Percentiles rank a stretch among this genome's conserved stretches.
These are phyloP conservation scores for Fraxinus quadrangulata DNA, from an alignment of 257 asterid genomes.

Conservation along the genomic window DNA sequence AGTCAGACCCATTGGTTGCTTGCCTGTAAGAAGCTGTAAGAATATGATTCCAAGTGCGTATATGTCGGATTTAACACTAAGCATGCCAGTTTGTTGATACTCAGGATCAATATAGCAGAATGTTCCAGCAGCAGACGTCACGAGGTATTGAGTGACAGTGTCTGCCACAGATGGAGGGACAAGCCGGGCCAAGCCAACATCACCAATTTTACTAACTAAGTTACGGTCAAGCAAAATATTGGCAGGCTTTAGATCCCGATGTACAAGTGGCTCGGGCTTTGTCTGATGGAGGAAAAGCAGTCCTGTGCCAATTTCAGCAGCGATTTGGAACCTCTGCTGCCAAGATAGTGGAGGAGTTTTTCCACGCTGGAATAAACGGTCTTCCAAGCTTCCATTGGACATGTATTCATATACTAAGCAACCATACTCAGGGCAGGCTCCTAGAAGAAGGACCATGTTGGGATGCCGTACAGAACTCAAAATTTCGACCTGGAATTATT, in stretches of 20 bases:
- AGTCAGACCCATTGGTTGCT: constrained; percentile 36
- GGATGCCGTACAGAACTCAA: constrained; percentile 41
- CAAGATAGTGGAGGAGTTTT: constrained; percentile 36
- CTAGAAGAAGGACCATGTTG: constrained; percentile 43
- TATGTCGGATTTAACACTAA: constrained; percentile 41
- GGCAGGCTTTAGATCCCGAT: constrained; percentile 39
- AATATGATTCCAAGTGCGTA: constrained; percentile 40
- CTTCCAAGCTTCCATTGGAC: constrained; percentile 45
- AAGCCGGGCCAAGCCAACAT: constrained; percentile 42
- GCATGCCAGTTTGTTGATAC: constrained; percentile 48
- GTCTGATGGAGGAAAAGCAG: constrained; percentile 39
- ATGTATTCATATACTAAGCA: constrained; percentile 39
- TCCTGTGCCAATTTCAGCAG: constrained; percentile 35
- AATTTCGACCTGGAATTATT: constrained; percentile 34
- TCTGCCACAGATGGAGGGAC: constrained; percentile 39
- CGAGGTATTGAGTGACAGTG: constrained; percentile 36
- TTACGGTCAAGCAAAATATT: constrained; percentile 40
- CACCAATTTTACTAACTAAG: constrained; percentile 39
- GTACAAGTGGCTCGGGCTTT: constrained; percentile 42
- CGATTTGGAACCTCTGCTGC: constrained; percentile 36
- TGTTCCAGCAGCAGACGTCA: constrained; percentile 43
- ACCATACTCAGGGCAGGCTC: constrained; percentile 44
- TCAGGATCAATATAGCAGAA: constrained; percentile 42
- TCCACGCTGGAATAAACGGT: constrained; percentile 32
- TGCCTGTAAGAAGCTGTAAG: constrained; percentile 39